Conservation (phyloP, 768 basidiomycete genomes). For the Phaeotremella fagi region DNA sequence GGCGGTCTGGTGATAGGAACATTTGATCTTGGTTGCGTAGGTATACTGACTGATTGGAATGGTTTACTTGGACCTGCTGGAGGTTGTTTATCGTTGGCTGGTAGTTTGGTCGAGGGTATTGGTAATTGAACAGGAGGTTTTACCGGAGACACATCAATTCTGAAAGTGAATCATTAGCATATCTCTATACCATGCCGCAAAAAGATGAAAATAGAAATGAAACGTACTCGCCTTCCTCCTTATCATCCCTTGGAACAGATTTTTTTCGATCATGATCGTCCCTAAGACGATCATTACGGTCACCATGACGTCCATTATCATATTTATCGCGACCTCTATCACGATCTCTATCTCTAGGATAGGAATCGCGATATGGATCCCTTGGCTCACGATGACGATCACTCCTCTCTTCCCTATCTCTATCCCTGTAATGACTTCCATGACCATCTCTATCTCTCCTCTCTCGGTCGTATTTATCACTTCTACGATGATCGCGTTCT, state of each 20-base stretch:
- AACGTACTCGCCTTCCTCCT: slow-evolving; percentile 69
- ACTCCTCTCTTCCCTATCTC: neutral
- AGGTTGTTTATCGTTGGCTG: neutral
- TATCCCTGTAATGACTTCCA: slow-evolving; percentile 1
- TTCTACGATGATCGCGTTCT: slow-evolving; percentile 18
- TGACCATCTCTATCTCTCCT: neutral
- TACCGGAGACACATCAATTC: slow-evolving; percentile 28
- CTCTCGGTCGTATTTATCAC: too few relatives aligned
- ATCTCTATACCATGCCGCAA: slow-evolving; percentile 55
- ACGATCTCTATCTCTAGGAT: too few relatives aligned
- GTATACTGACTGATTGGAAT: slow-evolving; percentile 52
- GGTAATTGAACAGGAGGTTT: slow-evolving; percentile 20
- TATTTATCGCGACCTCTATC: too few relatives aligned
- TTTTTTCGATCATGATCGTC: slow-evolving; percentile 29
- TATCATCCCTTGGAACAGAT: slow-evolving; percentile 81
- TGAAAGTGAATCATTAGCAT: slow-evolving; percentile 29
- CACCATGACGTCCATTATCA: slow-evolving; percentile 27
- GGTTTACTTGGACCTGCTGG: slow-evolving; percentile 51
- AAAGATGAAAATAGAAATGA: slow-evolving; percentile 2
- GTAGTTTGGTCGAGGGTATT: slow-evolving; percentile 10
- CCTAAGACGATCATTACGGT: slow-evolving; percentile 26
- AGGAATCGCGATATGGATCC: slow-evolving; percentile 18
- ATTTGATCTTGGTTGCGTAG: slow-evolving; percentile 5
- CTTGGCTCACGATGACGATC: slow-evolving; percentile 1
- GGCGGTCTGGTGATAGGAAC: slow-evolving; percentile 5